Base-by-base conservation (phyloP, 2,329 filamentous ascomycete genomes). In the Calonectria montana region DNA sequence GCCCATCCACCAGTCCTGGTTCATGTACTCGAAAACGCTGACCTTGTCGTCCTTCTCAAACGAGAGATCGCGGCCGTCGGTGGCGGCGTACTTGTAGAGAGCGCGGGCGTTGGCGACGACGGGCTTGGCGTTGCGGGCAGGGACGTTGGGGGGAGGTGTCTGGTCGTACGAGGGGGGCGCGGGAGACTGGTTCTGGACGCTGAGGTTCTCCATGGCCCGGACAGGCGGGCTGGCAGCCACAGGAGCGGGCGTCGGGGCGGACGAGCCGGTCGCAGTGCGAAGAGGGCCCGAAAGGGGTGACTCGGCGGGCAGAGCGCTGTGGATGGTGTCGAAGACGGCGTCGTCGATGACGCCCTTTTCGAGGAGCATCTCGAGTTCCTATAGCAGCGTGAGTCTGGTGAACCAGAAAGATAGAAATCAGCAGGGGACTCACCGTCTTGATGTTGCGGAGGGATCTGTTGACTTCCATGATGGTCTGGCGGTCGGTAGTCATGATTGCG, bases 1-100 rank as follows among this genome's bases (percentile, higher is more conserved):
- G 77, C 96, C 96, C 88, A 95, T 93, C 95, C 95, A 98, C 96
- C 96, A 98, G 84, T 98, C 96, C 74, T 92, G 91, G 84, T 98
- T 98, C 93, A 98, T 97, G 87, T 97, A 96, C 85, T 98, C 94
- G 76, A 91, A 90, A 25, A 98, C 94, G 71, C 91, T 89, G 77
- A 98, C 88, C 75, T 89, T 88, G 85, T 98, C 96, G 81, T 96
- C 93, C 73, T 93, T 92, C 81, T 94, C 91, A 71, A 98, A 91
- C 2, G 90, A 91, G 74, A 97, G 88, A 82, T 98, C 96, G 71
- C 95, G 94, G 4, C 92, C 89, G 81, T 98, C 96, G 47, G 93
- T 83, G 10, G 93, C 94, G 39, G 88, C 89, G 87, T 98, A 98
- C 73, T 90, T 89, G 87, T 98, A 98, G 61, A 98, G 88, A 8